Evolutionary conservation across 2,329 filamentous ascomycete species (phyloP), one percentile per base, ranked within the genome.

Genomic region (Alternaria dauci): DNA sequence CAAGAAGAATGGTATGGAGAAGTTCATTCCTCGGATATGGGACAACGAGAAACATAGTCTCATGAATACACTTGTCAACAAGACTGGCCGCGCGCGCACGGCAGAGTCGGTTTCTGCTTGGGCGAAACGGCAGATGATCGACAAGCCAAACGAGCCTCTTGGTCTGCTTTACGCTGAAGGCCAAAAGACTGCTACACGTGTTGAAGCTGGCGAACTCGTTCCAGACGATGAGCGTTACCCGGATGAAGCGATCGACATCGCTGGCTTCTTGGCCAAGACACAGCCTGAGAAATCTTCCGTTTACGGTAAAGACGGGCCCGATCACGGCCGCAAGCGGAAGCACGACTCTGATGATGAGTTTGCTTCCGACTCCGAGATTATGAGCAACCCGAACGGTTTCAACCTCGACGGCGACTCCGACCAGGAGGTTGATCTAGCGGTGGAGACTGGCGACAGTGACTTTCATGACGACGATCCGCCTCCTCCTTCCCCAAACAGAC

Each of bases 131-230:
- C 52, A 47, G 30, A 55, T 55, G 23, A 47, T 18, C 1, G 23
- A 36, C 8, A 38, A 47, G n/a, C 52, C 52, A 30, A 55, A 47
- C 23, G 32, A 25, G 52, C 52, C 52, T 14, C 23, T 55, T 1
- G 52, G 52, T 1, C 2, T 36, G 11, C 32, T 47, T 4, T 34
- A 34, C 4, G 12, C n/a, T 2, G 12, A 47, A 12, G 30, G 43
- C 5, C 20, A 47, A 23, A 47, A 26, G 11, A 4, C 47, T 5
- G 30, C 11, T 47, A 30, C 30, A 5, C 30, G 25, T 18, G 25
- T 55, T 3, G n/a, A 16, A 8, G 12, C 30, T 2, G 41, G 23
- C 18, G 18, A 16, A 18, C 9, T 0, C 8, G 5, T 55, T 5
- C 23, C 52, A 0, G 42, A 47, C 7, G 20, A 18, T 16, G 42